Percentiles rank a stretch among this genome's conserved stretches.
phyloP scores from a whole-genome alignment of 1,139 yeast species.

The Saccharomyces pastorianus region DNA sequence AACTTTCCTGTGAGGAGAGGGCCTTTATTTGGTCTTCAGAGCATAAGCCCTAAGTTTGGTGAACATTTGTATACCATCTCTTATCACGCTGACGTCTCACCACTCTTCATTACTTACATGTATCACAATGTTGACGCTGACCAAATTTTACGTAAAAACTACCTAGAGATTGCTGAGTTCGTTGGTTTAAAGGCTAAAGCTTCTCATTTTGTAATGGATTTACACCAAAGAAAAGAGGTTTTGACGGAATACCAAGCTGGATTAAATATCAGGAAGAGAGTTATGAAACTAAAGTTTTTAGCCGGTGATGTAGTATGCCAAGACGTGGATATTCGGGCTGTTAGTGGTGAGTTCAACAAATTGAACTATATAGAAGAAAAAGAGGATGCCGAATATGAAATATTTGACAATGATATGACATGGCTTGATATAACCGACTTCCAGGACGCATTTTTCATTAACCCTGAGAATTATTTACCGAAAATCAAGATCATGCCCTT shows the following conservation, averaged over 20 bases:
- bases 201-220: constrained; percentile 58
- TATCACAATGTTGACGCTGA: constrained; percentile 50
- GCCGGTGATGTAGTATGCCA: constrained; percentile 24
- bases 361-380: constrained; percentile 35
- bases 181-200: constrained; percentile 77
- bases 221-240: constrained; percentile 78
- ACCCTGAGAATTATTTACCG: constrained; percentile 40
- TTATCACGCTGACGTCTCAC: constrained; percentile 65
- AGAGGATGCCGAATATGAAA: constrained; percentile 21
- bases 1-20: constrained; percentile 76
- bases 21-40: constrained; percentile 46
- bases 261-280: constrained; percentile 47
- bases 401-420: constrained; percentile 39
- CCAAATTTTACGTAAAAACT: constrained; percentile 37
- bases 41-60: constrained; percentile 55
- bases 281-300: constrained; percentile 51
- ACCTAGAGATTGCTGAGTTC: constrained; percentile 42
- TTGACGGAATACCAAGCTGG: constrained; percentile 49
- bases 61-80: constrained; percentile 72
- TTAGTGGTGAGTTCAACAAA: constrained; percentile 62
- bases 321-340: constrained; percentile 61
- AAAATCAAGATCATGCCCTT: constrained; percentile 54
- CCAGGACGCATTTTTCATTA: constrained; percentile 50
- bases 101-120: constrained; percentile 65
- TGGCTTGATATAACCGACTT: constrained; percentile 86